Evolutionary conservation across 2,329 filamentous ascomycete species (phyloP).

Genomic region (Monilinia fructigena): DNA sequence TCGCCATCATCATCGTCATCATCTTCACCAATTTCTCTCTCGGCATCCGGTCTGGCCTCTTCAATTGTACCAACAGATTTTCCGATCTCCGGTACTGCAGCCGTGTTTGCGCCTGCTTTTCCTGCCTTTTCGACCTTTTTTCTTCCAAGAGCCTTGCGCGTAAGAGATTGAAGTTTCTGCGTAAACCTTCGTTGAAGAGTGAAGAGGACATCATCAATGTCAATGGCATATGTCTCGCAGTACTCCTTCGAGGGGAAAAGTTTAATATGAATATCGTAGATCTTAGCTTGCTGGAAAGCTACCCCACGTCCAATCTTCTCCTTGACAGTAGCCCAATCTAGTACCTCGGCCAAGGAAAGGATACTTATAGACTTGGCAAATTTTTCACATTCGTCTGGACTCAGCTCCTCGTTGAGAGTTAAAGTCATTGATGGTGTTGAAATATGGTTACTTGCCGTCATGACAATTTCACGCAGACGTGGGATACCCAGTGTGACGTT

Average conservation of each 20-base stretch:
- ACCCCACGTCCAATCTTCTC: constrained; percentile 75
- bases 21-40: constrained; percentile 45
- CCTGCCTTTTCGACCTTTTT: constrained; percentile 65
- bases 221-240: constrained; percentile 79
- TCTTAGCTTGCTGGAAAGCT: constrained; percentile 70
- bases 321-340: constrained; percentile 77
- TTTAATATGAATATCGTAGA: constrained; percentile 76
- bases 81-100: constrained; percentile 75
- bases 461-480: constrained; percentile 92
- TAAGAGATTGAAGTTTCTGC: constrained; percentile 65
- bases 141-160: constrained; percentile 77
- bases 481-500: constrained; percentile 99
- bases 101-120: constrained; percentile 55
- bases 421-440: constrained; percentile 90
- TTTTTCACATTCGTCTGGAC: constrained; percentile 64
- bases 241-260: constrained; percentile 88
- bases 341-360: constrained; percentile 76
- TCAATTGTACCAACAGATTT: constrained; percentile 57
- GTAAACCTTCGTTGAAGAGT: constrained; percentile 82
- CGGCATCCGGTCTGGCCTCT: constrained; percentile 48
- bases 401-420: constrained; percentile 70
- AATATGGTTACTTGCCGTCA: constrained; percentile 90
- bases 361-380: constrained; percentile 93
- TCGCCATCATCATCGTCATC: constrained; percentile 62
- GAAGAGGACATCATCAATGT: constrained; percentile 70